These are phyloP conservation scores for Beauveria brongniartii DNA, from an alignment of 2,329 filamentous ascomycete genomes.

Conservation along the genomic window DNA sequence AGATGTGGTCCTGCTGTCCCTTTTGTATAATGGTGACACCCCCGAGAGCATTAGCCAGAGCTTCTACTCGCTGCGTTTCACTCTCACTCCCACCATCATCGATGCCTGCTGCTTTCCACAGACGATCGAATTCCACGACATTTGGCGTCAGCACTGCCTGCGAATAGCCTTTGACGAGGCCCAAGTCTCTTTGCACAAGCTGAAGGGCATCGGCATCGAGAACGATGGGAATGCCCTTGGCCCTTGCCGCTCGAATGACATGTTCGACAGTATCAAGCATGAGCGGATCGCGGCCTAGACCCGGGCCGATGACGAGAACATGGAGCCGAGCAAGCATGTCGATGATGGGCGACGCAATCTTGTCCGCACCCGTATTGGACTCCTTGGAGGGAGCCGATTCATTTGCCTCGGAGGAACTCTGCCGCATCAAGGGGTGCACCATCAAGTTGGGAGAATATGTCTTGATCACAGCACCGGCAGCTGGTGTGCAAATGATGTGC, in stretches of 20 bases:
- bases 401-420: constrained; percentile 46
- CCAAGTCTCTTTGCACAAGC: constrained; percentile 67
- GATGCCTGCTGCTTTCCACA: constrained; percentile 69
- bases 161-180: constrained; percentile 70
- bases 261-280: constrained; percentile 81
- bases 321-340: constrained; percentile 80
- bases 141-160: constrained; percentile 90
- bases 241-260: constrained; percentile 71
- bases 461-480: constrained; percentile 84
- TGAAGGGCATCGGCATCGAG: constrained; percentile 85
- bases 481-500: constrained; percentile 92
- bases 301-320: constrained; percentile 86
- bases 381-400: constrained; percentile 27
- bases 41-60: constrained; percentile 64
- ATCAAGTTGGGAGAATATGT: constrained; percentile 96
- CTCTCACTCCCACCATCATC: constrained; percentile 36
- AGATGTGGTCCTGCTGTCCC: constrained; percentile 73
- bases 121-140: constrained; percentile 78
- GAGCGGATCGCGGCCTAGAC: constrained; percentile 77
- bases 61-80: constrained; percentile 47
- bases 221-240: constrained; percentile 68
- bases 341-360: constrained; percentile 61
- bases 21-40: constrained; percentile 92
- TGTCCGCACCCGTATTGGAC: constrained; percentile 32
- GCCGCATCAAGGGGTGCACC: constrained; percentile 94